These are phyloP conservation scores for Elongisporangium prolatum DNA, from an alignment of 352 stramenopile species.

Conservation along the genomic window DNA sequence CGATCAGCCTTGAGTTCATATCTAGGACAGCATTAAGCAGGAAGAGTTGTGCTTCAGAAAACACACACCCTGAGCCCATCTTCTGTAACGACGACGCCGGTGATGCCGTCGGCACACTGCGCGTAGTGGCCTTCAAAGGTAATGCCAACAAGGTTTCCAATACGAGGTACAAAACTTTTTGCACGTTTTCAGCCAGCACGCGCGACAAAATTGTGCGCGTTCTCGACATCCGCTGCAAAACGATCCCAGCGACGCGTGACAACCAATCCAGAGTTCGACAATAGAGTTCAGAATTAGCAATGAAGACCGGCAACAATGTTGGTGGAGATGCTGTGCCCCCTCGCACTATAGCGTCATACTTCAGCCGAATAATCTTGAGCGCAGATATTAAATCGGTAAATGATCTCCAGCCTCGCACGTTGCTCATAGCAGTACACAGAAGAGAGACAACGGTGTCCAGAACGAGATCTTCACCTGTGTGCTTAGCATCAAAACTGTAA, in stretches of 20 bases:
- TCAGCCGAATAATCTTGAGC: slow-evolving; percentile 55
- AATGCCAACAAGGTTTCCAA: slow-evolving; percentile 54
- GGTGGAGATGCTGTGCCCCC: neutral
- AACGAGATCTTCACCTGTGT: slow-evolving; percentile 77
- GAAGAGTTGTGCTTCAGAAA: slow-evolving; percentile 63
- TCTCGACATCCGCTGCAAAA: slow-evolving; percentile 73
- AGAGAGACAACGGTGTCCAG: slow-evolving; percentile 83
- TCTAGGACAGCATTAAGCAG: slow-evolving; percentile 71
- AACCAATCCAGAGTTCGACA: slow-evolving; percentile 58
- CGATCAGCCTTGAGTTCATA: slow-evolving; percentile 61
- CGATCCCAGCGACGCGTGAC: slow-evolving; percentile 53
- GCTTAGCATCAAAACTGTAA: slow-evolving; percentile 61
- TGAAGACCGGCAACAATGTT: slow-evolving; percentile 9
- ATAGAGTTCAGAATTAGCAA: slow-evolving; percentile 31
- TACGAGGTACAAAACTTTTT: slow-evolving; percentile 63
- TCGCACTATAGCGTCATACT: slow-evolving; percentile 27
- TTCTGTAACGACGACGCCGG: slow-evolving; percentile 11
- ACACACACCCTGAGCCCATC: slow-evolving; percentile 10
- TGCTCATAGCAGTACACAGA: slow-evolving; percentile 66
- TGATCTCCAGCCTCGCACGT: slow-evolving; percentile 49
- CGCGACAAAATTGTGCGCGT: slow-evolving; percentile 73
- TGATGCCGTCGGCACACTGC: slow-evolving; percentile 1
- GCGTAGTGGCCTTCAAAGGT: slow-evolving; percentile 14
- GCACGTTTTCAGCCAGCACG: slow-evolving; percentile 69
- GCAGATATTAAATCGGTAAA: slow-evolving; percentile 64